Evolutionary conservation across 2,329 filamentous ascomycete species (phyloP), one percentile per base, ranked within the genome.

Genomic region (Cordyceps tenuipes): DNA sequence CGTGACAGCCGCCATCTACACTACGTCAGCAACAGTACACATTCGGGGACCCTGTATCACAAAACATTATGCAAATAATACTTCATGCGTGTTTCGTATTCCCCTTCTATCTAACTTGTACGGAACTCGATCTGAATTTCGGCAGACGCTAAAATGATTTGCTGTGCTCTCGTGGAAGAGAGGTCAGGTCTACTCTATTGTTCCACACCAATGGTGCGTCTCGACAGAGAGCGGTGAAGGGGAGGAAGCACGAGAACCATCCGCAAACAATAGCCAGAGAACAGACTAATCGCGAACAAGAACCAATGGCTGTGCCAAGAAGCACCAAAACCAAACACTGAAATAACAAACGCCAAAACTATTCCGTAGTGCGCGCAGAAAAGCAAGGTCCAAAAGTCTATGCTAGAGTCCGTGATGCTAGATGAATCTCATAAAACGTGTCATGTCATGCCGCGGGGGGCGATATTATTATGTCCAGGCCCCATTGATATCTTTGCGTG

Each of bases 321-420:
- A 17, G 12, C 5, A 59, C 17, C 19, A 48, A 12, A 34, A 19
- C 49, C 43, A 61, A 60, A 56, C 46, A 12, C 15, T 17, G 36
- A 52, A 57, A 44, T 65, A 66, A 26, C n/a, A 60, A 73, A 74
- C 70, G 69, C 70, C 71, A 31, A 58, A 62, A 61, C 69, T 65
- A 66, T 64, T 66, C 50, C 68, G 64, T 61, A 64, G 66, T 65
- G 63, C 66, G 63, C 66, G 64, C 62, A 68, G 62, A 61, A 64
- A 69, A 67, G 66, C 63, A 8, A 64, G 67, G 64, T 66, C 65
- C 66, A 65, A 64, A 66, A 65, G 66, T 75, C 72, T 75, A 75
- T 74, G 70, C 68, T 66, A 67, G 56, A 63, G 66, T 69, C 68
- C 65, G 68, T 58, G 66, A 69, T 71, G 68, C 67, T 63, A 67